Percentiles rank a stretch among this genome's conserved stretches.
Evolutionary conservation across 1,139 yeast genomes (phyloP).

Genomic region (Suhomyces chickasaworum): DNA sequence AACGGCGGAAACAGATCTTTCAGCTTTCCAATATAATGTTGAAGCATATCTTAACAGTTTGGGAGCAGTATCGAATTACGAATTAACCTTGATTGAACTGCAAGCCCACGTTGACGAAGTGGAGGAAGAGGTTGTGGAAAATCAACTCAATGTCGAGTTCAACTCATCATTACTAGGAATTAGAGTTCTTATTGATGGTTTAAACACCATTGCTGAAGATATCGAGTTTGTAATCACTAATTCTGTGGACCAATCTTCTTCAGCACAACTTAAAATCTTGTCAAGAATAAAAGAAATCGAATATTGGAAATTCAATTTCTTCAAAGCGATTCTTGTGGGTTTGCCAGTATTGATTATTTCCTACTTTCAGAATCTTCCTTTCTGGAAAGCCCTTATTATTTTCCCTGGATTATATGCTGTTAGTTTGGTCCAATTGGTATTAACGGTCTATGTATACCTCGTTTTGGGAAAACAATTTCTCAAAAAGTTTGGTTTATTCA

Average conservation of each 20-base stretch:
- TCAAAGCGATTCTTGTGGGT: conserved; percentile 56
- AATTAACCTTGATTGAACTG: conserved; percentile 22
- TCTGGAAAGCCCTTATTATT: conserved; percentile 30
- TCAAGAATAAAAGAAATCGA: conserved; percentile 71
- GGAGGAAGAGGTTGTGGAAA: conserved; percentile 9
- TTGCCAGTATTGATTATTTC: conserved; percentile 62
- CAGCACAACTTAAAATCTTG: conserved; percentile 68
- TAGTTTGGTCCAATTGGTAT: conserved; percentile 59
- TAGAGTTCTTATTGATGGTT: conserved; percentile 53
- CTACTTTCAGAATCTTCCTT: conserved; percentile 45
- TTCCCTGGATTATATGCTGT: conserved; percentile 60
- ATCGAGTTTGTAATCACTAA: conserved; percentile 45
- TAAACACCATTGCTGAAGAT: conserved; percentile 27
- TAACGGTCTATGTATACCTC: conserved; percentile 72
- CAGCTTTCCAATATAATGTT: conserved; percentile 38
- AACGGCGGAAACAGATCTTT: conserved; percentile 28
- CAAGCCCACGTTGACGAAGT: conserved; percentile 10
- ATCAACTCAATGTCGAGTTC: conserved; percentile 48
- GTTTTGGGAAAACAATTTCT: conserved; percentile 66
- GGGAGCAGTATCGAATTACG: conserved; percentile 31
- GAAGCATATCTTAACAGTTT: conserved; percentile 41
- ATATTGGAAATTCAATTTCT: conserved; percentile 64
- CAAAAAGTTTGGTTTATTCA: conserved; percentile 63
- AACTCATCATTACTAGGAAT: conserved; percentile 53
- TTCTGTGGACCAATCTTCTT: conserved; percentile 47